Percentiles rank a stretch among this genome's conserved stretches.
phyloP scores from a whole-genome alignment of 345 rosid species.

The Brassica incana region DNA sequence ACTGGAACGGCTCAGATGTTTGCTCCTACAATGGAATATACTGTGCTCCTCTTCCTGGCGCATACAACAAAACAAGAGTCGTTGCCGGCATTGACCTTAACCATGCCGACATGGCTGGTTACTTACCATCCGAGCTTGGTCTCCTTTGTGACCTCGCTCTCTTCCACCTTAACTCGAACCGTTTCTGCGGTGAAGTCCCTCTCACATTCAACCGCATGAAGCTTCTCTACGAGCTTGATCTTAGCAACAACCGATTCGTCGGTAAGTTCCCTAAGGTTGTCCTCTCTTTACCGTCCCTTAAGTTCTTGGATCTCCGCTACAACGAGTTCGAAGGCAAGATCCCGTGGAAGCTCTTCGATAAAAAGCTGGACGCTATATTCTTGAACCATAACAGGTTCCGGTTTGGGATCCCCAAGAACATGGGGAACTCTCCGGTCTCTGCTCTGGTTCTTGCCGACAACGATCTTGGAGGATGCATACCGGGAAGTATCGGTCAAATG shows the following conservation, averaged over 20 bases:
- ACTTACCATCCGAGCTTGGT: conserved; percentile 62
- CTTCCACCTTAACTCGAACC: conserved; percentile 69
- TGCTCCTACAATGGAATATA: conserved; percentile 66
- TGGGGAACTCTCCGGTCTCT: conserved; percentile 75
- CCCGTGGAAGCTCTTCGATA: conserved; percentile 60
- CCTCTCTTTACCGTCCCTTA: conserved; percentile 57
- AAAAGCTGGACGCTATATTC: conserved; percentile 62
- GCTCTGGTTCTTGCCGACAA: conserved; percentile 71
- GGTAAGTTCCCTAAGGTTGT: conserved; percentile 66
- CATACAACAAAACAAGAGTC: conserved; percentile 38
- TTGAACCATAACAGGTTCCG: conserved; percentile 63
- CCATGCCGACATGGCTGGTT: conserved; percentile 78
- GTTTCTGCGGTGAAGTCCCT: conserved; percentile 72
- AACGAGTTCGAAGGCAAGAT: conserved; percentile 77
- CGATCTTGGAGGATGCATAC: conserved; percentile 79
- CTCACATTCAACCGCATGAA: conserved; percentile 50
- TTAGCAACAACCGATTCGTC: conserved; percentile 75
- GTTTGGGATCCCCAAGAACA: conserved; percentile 63
- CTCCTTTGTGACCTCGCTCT: conserved; percentile 65
- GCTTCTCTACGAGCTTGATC: conserved; percentile 67
- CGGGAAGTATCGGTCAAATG: conserved; percentile 66
- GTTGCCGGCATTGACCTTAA: conserved; percentile 77
- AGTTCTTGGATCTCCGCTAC: conserved; percentile 70
- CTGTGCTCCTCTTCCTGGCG: conserved; percentile 47
- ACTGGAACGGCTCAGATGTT: conserved; percentile 61